A percentile compares a stretch with the other conserved stretches of the same genome.
These are phyloP conservation scores for Plasmodium falciparum DNA, from an alignment of 169 alveolate species.

Conservation along the genomic window DNA sequence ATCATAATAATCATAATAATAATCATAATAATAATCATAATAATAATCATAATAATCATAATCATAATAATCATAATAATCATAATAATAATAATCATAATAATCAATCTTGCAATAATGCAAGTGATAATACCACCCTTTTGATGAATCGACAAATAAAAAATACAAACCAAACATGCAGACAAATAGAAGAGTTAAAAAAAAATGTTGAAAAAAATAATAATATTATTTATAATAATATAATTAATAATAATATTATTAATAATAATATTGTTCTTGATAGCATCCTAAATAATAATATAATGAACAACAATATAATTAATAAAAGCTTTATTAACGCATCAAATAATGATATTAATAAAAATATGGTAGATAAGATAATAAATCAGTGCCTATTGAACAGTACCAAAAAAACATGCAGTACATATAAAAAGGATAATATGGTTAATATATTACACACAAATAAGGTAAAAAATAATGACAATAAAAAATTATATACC, in stretches of 20 bases:
- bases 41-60: neutral
- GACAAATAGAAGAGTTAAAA: no score
- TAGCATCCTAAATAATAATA: slow-evolving; percentile 10
- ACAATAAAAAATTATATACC: no score
- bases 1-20: neutral
- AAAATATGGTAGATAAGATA: neutral
- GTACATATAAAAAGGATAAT: no score
- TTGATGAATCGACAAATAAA: no score
- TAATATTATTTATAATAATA: slow-evolving; percentile 15
- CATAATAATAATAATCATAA: neutral
- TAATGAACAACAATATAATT: slow-evolving; percentile 12
- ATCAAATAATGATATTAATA: neutral
- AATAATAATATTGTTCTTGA: slow-evolving; percentile 30
- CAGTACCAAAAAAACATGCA: neutral
- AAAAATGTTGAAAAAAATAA: neutral
- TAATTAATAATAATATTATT: slow-evolving; percentile 27
- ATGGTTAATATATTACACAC: no score
- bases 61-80: neutral
- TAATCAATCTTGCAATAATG: neutral
- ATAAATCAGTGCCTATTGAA: slow-evolving; percentile 20
- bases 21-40: neutral
- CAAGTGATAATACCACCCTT: neutral
- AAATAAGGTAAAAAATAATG: no score
- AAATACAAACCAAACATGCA: no score
- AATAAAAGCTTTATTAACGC: slow-evolving; percentile 13